phyloP scores from a whole-genome alignment of 2,329 filamentous ascomycete species.

The Lachnellula arida region DNA sequence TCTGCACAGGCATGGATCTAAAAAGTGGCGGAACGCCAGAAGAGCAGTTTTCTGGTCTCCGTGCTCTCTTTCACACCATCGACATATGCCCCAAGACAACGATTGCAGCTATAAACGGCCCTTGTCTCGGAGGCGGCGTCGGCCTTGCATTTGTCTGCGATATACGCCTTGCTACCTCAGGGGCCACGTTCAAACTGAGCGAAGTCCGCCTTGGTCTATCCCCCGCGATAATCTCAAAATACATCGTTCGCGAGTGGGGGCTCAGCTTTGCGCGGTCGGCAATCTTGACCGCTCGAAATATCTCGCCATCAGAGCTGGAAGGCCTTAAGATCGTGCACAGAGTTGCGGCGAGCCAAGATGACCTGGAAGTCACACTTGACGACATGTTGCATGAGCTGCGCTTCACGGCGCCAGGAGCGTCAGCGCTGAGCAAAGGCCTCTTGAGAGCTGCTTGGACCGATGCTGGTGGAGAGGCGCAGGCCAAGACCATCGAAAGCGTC shows the following conservation, averaged over 20 bases:
- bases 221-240: conserved; percentile 38
- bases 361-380: too few species aligned
- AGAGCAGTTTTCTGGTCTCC: conserved; percentile 22
- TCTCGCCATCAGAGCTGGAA: conserved; percentile 16
- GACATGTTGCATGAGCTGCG: too few species aligned
- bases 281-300: conserved; percentile 34
- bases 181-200: conserved; percentile 32
- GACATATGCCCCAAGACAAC: conserved; percentile 38
- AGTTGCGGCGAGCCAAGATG: too few species aligned
- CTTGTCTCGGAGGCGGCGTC: conserved; percentile 40
- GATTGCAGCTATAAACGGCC: conserved; percentile 39
- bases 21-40: background rate
- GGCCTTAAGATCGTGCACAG: too few species aligned
- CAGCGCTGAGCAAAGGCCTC: too few species aligned
- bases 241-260: conserved; percentile 37
- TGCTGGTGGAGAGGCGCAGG: too few species aligned
- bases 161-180: conserved; percentile 28
- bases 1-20: conserved; percentile 41
- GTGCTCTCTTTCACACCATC: conserved; percentile 35
- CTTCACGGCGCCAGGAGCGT: too few species aligned
- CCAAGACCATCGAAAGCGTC: too few species aligned
- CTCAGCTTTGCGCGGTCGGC: conserved; percentile 34
- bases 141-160: conserved; percentile 41
- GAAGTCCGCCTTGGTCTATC: conserved; percentile 38
- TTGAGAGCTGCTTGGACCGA: too few species aligned